These are phyloP conservation scores for Phytophthora syringae DNA, from an alignment of 352 stramenopile genomes.

Conservation along the genomic window DNA sequence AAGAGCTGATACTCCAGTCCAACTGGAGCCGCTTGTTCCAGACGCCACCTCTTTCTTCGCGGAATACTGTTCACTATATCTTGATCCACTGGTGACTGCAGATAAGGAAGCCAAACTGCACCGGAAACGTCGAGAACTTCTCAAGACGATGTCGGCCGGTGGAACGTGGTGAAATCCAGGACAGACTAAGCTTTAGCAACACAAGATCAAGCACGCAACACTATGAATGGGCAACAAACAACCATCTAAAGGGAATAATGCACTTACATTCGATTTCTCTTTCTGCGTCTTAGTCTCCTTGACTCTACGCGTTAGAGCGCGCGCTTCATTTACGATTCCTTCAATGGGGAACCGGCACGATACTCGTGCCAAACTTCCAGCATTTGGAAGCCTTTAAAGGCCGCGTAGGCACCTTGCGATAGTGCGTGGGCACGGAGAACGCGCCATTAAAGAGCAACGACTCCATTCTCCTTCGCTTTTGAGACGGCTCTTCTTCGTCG, in stretches of 20 bases:
- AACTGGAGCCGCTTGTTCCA: slow-evolving; percentile 20
- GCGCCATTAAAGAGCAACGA: slow-evolving; percentile 15
- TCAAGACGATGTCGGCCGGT: slow-evolving; percentile 47
- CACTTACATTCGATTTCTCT: slow-evolving; percentile 42
- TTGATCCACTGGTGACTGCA: slow-evolving; percentile 20
- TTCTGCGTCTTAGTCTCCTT: slow-evolving; percentile 24
- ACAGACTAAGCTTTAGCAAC: too few species aligned
- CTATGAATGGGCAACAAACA: not conserved
- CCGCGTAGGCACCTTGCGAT: slow-evolving; percentile 71
- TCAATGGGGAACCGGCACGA: slow-evolving; percentile 40
- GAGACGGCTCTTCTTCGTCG: slow-evolving; percentile 12
- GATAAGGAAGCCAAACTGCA: slow-evolving; percentile 48
- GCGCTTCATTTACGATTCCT: slow-evolving; percentile 26
- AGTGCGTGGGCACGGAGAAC: slow-evolving; percentile 44
- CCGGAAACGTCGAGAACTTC: slow-evolving; percentile 51
- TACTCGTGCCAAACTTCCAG: slow-evolving; percentile 59
- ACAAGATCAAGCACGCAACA: too few species aligned
- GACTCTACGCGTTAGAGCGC: slow-evolving; percentile 6
- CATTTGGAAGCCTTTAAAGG: slow-evolving; percentile 78
- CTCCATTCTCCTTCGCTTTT: slow-evolving; percentile 38
- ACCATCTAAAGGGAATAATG: slow-evolving; percentile 26
- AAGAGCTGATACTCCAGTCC: not conserved
- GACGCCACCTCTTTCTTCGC: slow-evolving; percentile 28
- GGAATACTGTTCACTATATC: slow-evolving; percentile 29
- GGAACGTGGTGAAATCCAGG: slow-evolving; percentile 22